These are phyloP conservation scores for Monosporozyma siamensis DNA, from an alignment of 805 yeast genomes.

Conservation along the genomic window DNA sequence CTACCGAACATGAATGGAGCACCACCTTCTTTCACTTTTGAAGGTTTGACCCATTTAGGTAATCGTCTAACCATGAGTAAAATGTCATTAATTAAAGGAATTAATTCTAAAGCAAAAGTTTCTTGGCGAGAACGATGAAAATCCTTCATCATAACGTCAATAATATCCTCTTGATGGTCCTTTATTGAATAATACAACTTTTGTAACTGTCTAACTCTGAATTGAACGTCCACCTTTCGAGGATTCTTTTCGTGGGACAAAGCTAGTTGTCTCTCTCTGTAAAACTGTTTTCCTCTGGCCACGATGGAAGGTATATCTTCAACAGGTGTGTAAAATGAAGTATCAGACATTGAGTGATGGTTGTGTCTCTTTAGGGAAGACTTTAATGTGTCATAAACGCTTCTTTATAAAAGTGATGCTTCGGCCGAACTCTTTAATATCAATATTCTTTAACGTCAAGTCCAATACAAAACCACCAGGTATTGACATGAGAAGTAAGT, in stretches of 20 bases:
- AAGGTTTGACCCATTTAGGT: slow-evolving; percentile 50
- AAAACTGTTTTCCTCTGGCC: slow-evolving; percentile 10
- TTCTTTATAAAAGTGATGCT: no score
- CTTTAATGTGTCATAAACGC: no score
- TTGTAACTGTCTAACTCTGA: slow-evolving; percentile 53
- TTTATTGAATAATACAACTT: slow-evolving; percentile 54
- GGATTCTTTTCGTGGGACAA: slow-evolving; percentile 12
- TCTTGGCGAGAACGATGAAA: slow-evolving; percentile 59
- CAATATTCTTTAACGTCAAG: no score
- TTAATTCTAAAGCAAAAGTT: slow-evolving; percentile 49
- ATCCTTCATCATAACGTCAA: slow-evolving; percentile 54
- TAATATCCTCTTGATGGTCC: slow-evolving; percentile 47
- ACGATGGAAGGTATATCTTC: slow-evolving; percentile 9
- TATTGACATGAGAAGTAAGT: no score
- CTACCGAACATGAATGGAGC: slow-evolving; percentile 32
- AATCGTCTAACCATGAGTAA: slow-evolving; percentile 49
- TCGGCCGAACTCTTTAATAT: no score
- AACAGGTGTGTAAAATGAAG: not conserved
- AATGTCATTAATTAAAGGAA: slow-evolving; percentile 45
- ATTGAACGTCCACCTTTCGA: slow-evolving; percentile 18
- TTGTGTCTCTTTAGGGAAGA: not conserved
- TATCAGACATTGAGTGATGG: not conserved
- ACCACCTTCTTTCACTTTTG: slow-evolving; percentile 28
- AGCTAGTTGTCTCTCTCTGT: slow-evolving; percentile 12
- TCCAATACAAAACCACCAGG: no score